A percentile compares a stretch with the other conserved stretches of the same genome.
phyloP scores from a whole-genome alignment of 345 rosid species.

The Murraya paniculata region DNA sequence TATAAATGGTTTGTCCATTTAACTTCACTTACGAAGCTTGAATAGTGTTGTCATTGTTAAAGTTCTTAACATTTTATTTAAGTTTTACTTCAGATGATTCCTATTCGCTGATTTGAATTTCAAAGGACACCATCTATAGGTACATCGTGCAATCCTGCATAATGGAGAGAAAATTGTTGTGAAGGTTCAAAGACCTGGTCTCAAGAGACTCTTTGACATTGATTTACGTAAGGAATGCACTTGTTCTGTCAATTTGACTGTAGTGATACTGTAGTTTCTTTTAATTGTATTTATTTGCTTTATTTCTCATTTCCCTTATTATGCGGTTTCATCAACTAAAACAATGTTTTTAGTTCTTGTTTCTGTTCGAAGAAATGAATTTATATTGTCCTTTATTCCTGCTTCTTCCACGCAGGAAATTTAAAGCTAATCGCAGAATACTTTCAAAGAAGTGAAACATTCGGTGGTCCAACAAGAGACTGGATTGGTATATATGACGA shows the following conservation, averaged over 20 bases:
- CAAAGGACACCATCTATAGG: slow-evolving; percentile 41
- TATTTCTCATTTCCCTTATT: background rate
- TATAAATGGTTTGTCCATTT: background rate
- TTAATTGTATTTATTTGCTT: background rate
- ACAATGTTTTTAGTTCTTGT: background rate
- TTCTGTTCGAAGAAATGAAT: background rate
- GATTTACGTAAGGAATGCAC: slow-evolving; percentile 63
- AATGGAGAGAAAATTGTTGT: slow-evolving; percentile 88
- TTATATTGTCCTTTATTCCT: slow-evolving; percentile 3
- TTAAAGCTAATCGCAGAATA: slow-evolving; percentile 85
- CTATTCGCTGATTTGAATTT: slow-evolving; percentile 22
- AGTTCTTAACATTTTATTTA: background rate
- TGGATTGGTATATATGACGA: slow-evolving; percentile 95
- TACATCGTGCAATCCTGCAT: slow-evolving; percentile 86
- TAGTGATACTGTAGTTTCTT: background rate
- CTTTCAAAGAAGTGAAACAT: slow-evolving; percentile 80
- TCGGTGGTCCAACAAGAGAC: slow-evolving; percentile 76
- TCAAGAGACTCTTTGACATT: slow-evolving; percentile 87
- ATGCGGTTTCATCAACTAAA: background rate
- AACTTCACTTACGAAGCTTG: background rate
- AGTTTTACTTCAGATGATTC: background rate
- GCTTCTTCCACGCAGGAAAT: slow-evolving; percentile 48
- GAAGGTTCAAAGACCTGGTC: slow-evolving; percentile 96
- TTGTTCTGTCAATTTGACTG: background rate
- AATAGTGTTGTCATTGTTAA: background rate